These are phyloP conservation scores for barrel medic (Medicago truncatula) DNA, from an alignment of 306 rosid genomes.

Conservation along the genomic window MtrunA17r5.0-ANR NC_053049.1:45601501-45602000, in stretches of 20 bases:
- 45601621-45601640: conserved; percentile 14
- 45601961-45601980: conserved; percentile 81
- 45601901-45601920: conserved; percentile 92
- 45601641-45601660: conserved; percentile 32
- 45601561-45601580: conserved; percentile 24
- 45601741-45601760: conserved; percentile 34
- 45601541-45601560: conserved; percentile 9
- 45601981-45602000: conserved; percentile 96
- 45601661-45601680: conserved; percentile 17
- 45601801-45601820: conserved; percentile 37
- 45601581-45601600: conserved; percentile 12
- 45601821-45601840: conserved; percentile 87
- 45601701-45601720: conserved; percentile 31
- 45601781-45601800: conserved; percentile 28
- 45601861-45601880: conserved; percentile 84
- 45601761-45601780: conserved; percentile 27
- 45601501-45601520: neutral
- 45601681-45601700: conserved; percentile 27
- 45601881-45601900: conserved; percentile 87
- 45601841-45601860: conserved; percentile 80
- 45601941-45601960: conserved; percentile 82
- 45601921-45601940: conserved; percentile 98
- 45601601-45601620: conserved; percentile 22
- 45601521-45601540: conserved; percentile 24
- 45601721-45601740: conserved; percentile 13